Evolutionary conservation across 306 rosid species (phyloP).

Genomic region (Delonix regia): DNA sequence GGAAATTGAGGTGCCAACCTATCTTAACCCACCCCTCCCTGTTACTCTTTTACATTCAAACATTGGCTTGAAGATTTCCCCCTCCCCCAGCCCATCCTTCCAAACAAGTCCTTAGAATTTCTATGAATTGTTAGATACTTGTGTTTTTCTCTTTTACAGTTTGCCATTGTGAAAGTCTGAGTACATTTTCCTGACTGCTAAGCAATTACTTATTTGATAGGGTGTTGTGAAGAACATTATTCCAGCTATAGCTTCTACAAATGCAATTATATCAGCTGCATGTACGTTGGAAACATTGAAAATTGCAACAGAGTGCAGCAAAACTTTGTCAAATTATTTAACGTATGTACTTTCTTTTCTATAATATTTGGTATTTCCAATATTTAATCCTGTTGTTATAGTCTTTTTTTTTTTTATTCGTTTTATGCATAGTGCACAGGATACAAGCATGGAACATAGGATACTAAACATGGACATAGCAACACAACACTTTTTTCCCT

Average conservation of each 20-base stretch:
- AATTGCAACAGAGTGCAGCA: constrained; percentile 94
- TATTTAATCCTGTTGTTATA: not conserved
- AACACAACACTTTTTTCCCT: not conserved
- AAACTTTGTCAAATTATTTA: constrained; percentile 86
- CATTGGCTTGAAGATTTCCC: not conserved
- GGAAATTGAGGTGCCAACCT: not conserved
- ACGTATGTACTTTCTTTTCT: constrained; percentile 53
- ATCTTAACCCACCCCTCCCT: not conserved
- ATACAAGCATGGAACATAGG: not conserved
- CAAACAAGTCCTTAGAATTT: not conserved
- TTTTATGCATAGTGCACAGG: too few relatives aligned
- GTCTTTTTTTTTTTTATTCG: not conserved
- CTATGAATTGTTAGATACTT: constrained; percentile 29
- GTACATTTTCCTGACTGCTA: constrained; percentile 16
- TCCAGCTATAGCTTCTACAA: constrained; percentile 97
- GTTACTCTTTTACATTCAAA: not conserved
- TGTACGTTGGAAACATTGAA: constrained; percentile 92
- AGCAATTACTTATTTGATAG: constrained; percentile 47
- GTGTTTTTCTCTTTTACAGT: not conserved
- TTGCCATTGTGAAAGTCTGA: constrained; percentile 1
- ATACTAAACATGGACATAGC: not conserved
- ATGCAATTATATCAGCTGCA: constrained; percentile 98
- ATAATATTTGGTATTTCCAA: not conserved
- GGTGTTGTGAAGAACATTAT: constrained; percentile 98
- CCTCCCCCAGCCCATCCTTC: not conserved